Percentiles rank a stretch among this genome's conserved stretches.
phyloP scores from a whole-genome alignment of 169 alveolate genomes.

The Plasmodium berghei region DNA sequence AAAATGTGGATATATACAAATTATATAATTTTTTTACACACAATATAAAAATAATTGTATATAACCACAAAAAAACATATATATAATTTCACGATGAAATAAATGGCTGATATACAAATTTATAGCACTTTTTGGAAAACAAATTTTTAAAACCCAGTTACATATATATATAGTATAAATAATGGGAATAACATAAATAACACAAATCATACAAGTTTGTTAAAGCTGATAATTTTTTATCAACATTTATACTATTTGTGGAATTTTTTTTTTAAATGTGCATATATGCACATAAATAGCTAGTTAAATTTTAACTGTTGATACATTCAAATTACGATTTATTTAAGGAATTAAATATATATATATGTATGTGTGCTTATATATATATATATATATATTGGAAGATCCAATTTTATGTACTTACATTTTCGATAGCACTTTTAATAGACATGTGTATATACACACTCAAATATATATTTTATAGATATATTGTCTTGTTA shows the following conservation, averaged over 20 bases:
- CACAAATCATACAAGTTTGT: too few relatives aligned
- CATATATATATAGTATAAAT: constrained; percentile 12
- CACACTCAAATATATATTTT: neutral
- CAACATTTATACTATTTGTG: too few relatives aligned
- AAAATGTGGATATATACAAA: too few relatives aligned
- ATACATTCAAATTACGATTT: neutral
- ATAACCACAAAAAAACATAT: too few relatives aligned
- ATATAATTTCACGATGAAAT: too few relatives aligned
- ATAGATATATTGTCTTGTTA: neutral
- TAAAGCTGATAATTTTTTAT: too few relatives aligned
- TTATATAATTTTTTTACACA: too few relatives aligned
- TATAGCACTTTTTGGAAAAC: too few relatives aligned
- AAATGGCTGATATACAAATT: too few relatives aligned
- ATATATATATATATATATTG: constrained; percentile 5
- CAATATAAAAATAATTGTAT: too few relatives aligned
- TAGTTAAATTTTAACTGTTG: neutral
- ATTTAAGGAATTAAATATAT: neutral
- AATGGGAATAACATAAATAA: too few relatives aligned
- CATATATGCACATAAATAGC: constrained; percentile 2
- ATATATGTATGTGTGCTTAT: constrained; percentile 14
- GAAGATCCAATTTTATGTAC: neutral
- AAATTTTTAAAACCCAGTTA: neutral
- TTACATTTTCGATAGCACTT: neutral
- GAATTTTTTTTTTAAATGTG: neutral
- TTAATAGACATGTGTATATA: neutral